These are phyloP conservation scores for Magnolia officinalis DNA, from an alignment of 164 flowering plant species.

Conservation along the genomic window DNA sequence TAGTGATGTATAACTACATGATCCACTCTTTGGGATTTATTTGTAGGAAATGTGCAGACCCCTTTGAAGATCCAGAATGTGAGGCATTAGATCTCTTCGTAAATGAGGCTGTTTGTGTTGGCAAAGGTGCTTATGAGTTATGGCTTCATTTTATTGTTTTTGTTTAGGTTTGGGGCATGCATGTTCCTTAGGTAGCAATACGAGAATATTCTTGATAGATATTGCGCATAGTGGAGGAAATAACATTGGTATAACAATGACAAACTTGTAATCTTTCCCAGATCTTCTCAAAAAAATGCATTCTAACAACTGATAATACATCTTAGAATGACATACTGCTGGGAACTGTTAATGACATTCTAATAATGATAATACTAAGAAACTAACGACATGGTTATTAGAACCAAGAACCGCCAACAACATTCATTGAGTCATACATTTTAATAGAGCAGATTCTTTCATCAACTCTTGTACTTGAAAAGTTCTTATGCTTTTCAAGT, in stretches of 20 bases:
- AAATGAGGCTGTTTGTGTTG: constrained; percentile 74
- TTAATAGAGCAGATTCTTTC: too few species aligned
- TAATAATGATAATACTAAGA: too few species aligned
- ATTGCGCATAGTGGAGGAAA: neutral
- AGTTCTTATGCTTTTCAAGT: too few species aligned
- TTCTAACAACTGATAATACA: too few species aligned
- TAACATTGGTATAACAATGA: neutral
- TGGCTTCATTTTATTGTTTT: constrained; percentile 1
- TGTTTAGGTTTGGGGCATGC: neutral
- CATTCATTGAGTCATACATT: too few species aligned
- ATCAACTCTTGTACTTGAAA: too few species aligned
- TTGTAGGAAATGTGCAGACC: constrained; percentile 75
- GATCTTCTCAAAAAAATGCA: neutral
- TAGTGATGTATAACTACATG: neutral
- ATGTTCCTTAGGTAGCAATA: neutral
- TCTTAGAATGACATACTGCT: too few species aligned
- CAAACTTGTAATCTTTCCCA: neutral
- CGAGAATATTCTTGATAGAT: neutral
- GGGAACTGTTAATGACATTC: too few species aligned
- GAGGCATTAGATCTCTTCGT: constrained; percentile 86
- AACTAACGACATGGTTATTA: too few species aligned
- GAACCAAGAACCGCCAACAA: too few species aligned
- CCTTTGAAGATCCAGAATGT: constrained; percentile 91
- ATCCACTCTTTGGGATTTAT: constrained; percentile 10
- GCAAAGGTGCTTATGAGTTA: constrained; percentile 51